A percentile compares a stretch with the other conserved stretches of the same genome.
These are phyloP conservation scores for Teratosphaeriaceae sp. DNA, from an alignment of 2,329 filamentous ascomycete genomes.

Conservation along the genomic window DNA sequence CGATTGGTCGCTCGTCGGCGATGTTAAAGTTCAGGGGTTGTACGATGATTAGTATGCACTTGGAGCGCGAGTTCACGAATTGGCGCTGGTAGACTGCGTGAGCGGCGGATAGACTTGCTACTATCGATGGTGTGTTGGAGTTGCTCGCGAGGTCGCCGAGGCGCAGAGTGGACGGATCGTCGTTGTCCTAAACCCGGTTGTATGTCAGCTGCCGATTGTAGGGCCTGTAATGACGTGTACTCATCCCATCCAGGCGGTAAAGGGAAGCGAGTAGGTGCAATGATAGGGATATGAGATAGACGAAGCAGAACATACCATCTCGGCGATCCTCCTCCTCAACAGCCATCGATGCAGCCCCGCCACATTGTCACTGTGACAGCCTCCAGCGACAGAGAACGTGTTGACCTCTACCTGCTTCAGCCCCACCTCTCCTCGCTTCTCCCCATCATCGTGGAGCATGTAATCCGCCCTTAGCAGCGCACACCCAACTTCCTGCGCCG, in stretches of 20 bases:
- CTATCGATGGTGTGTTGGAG: slow-evolving; percentile 27
- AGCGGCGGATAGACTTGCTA: slow-evolving; percentile 26
- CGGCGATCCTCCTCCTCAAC: neutral
- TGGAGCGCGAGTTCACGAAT: slow-evolving; percentile 13
- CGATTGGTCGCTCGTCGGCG: slow-evolving; percentile 40
- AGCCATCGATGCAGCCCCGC: slow-evolving; percentile 38
- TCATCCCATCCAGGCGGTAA: too few relatives aligned
- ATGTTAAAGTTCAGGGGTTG: slow-evolving; percentile 41
- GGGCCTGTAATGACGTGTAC: too few relatives aligned
- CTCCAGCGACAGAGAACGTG: slow-evolving; percentile 38
- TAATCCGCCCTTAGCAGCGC: slow-evolving; percentile 41
- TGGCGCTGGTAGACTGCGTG: slow-evolving; percentile 28
- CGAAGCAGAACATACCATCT: too few relatives aligned
- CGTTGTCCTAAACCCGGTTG: too few relatives aligned
- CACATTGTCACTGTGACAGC: slow-evolving; percentile 34
- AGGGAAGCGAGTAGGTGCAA: too few relatives aligned
- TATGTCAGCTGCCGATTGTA: too few relatives aligned
- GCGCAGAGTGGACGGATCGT: neutral
- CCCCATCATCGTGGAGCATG: slow-evolving; percentile 32
- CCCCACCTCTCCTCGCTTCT: slow-evolving; percentile 12
- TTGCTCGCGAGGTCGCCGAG: slow-evolving; percentile 27
- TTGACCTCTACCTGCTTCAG: slow-evolving; percentile 45
- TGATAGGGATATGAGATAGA: too few relatives aligned
- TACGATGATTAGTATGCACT: slow-evolving; percentile 38
- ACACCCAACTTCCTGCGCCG: slow-evolving; percentile 28